Evolutionary conservation across 768 basidiomycete species (phyloP).

Genomic region (Leccinum subtestaceum): DNA sequence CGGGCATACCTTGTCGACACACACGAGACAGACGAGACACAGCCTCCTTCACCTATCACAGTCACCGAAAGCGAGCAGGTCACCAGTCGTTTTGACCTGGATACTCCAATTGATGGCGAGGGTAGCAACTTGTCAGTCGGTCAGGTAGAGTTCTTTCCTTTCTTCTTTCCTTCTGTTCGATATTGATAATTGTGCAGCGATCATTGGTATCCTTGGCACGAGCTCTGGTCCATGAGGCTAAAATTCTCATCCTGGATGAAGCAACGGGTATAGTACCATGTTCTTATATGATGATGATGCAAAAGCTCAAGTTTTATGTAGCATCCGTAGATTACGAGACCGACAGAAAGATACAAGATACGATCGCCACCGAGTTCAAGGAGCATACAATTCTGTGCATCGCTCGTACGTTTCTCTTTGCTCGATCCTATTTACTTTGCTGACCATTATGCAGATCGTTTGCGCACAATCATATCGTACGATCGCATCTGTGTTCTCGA

Average conservation of each 20-base stretch:
- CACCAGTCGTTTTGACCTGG: conserved; percentile 67
- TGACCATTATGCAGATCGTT: conserved; percentile 53
- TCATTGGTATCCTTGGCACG: conserved; percentile 85
- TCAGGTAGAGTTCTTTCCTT: conserved; percentile 8
- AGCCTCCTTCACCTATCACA: conserved; percentile 29
- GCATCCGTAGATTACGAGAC: conserved; percentile 89
- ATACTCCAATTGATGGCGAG: conserved; percentile 82
- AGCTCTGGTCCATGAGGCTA: conserved; percentile 82
- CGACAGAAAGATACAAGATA: conserved; percentile 87
- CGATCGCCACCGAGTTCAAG: conserved; percentile 79
- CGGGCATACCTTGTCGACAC: conserved; percentile 78
- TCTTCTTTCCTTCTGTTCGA: not conserved
- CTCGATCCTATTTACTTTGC: not conserved
- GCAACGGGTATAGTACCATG: conserved; percentile 56
- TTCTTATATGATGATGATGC: not conserved
- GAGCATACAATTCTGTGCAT: conserved; percentile 87
- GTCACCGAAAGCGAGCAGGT: conserved; percentile 38
- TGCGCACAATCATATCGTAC: conserved; percentile 84
- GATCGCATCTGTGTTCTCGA: conserved; percentile 89
- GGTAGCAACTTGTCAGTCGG: conserved; percentile 82
- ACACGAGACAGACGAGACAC: conserved; percentile 31
- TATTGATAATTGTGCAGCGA: conserved; percentile 51
- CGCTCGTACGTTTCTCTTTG: conserved; percentile 56
- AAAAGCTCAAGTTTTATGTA: conserved; percentile 17
- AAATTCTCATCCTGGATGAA: conserved; percentile 86